Percentiles rank a stretch among this genome's conserved stretches.
Conservation (phyloP, 768 basidiomycete genomes). For the Leccinum broughii region DNA sequence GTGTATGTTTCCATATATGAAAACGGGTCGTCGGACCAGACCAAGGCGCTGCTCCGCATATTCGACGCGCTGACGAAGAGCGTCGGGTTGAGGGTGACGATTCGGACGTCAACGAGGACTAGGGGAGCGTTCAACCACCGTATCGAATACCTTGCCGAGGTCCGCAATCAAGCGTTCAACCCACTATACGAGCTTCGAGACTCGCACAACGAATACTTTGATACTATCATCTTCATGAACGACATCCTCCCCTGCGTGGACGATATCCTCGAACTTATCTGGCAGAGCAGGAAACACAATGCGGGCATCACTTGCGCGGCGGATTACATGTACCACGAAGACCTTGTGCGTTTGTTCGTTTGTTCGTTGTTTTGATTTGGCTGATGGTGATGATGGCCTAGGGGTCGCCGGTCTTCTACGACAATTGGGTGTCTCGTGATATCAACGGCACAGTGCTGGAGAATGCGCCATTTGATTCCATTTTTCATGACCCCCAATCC, state of each 20-base stretch:
- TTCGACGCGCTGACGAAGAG: constrained; percentile 90
- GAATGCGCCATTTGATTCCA: constrained; percentile 93
- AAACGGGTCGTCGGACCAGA: constrained; percentile 98
- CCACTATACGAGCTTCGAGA: constrained; percentile 94
- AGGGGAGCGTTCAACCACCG: constrained; percentile 98
- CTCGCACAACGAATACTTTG: constrained; percentile 90
- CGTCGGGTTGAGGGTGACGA: constrained; percentile 91
- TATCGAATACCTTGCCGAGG: constrained; percentile 99
- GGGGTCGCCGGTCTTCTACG: constrained; percentile 93
- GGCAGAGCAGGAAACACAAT: constrained; percentile 90
- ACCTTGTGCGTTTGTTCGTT: constrained; percentile 57
- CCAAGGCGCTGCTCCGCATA: constrained; percentile 92
- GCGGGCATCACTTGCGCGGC: constrained; percentile 98
- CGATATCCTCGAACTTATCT: constrained; percentile 96
- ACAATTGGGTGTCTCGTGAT: constrained; percentile 98
- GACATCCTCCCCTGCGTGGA: constrained; percentile 98
- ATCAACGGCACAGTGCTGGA: constrained; percentile 98
- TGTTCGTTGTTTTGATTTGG: not conserved
- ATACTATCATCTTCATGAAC: constrained; percentile 99
- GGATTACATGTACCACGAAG: constrained; percentile 99
- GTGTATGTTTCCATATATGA: constrained; percentile 99
- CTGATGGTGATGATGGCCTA: constrained; percentile 20
- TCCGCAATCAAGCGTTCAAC: constrained; percentile 96
- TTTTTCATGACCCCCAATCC: constrained; percentile 84
- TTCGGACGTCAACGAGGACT: constrained; percentile 89